Percentiles rank a stretch among this genome's conserved stretches.
phyloP scores from a whole-genome alignment of 2,329 filamentous ascomycete species.

The Coniochaeta pulveracea region DNA sequence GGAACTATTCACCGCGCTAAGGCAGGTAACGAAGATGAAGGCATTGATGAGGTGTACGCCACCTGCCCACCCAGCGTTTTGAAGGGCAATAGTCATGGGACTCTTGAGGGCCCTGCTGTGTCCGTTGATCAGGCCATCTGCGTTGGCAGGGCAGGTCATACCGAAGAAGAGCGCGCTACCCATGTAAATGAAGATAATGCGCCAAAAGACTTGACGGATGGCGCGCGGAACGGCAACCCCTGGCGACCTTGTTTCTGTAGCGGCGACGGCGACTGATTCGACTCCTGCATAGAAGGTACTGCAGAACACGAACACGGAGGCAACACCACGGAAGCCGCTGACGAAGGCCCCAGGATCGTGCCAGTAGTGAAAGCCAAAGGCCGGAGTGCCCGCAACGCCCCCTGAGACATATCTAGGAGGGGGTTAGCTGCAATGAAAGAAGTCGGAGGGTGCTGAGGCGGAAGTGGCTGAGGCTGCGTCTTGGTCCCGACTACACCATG shows the following conservation, averaged over 20 bases:
- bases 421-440: not conserved
- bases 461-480: too few relatives aligned
- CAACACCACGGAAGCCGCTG: constrained; percentile 55
- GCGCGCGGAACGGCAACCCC: constrained; percentile 42
- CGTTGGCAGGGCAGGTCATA: constrained; percentile 60
- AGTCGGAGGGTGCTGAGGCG: not conserved
- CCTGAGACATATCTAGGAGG: constrained; percentile 46
- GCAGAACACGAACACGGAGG: constrained; percentile 57
- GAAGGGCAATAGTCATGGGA: constrained; percentile 63
- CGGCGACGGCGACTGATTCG: constrained; percentile 50
- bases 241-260: constrained; percentile 49
- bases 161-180: constrained; percentile 65
- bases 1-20: constrained; percentile 62
- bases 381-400: constrained; percentile 49
- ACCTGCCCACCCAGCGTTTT: constrained; percentile 61
- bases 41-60: constrained; percentile 70
- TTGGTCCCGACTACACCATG: too few relatives aligned
- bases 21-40: constrained; percentile 62
- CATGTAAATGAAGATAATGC: constrained; percentile 54
- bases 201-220: constrained; percentile 49
- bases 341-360: constrained; percentile 58
- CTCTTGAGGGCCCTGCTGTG: constrained; percentile 54
- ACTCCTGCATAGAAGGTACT: constrained; percentile 62
- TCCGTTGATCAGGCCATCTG: constrained; percentile 49
- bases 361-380: constrained; percentile 63